phyloP scores from a whole-genome alignment of 176 grass and related monocot genomes.

The Paspalum notatum region DNA sequence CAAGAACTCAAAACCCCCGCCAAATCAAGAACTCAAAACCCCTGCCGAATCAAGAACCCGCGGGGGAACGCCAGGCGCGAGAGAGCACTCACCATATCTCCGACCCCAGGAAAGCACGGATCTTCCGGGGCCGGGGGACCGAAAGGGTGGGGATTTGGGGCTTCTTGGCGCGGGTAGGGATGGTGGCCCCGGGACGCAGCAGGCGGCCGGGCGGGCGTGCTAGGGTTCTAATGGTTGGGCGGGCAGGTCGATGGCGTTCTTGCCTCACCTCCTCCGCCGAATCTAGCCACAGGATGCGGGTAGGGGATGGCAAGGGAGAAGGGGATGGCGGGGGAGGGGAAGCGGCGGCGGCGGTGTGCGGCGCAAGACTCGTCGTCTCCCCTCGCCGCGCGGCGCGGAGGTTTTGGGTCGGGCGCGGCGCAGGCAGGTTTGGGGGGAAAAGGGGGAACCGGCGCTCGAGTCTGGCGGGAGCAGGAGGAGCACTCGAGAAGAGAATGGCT shows the following conservation, averaged over 20 bases:
- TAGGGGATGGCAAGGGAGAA: not conserved
- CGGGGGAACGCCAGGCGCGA: not conserved
- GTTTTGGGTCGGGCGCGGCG: slow-evolving; percentile 19
- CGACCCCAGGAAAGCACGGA: not conserved
- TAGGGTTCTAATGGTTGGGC: too few relatives aligned
- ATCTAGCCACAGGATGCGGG: too few relatives aligned
- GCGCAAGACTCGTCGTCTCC: not conserved
- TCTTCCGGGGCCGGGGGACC: slow-evolving; percentile 15
- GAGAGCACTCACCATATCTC: slow-evolving; percentile 59
- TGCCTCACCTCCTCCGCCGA: too few relatives aligned
- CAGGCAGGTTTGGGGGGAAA: not conserved
- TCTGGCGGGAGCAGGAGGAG: not conserved
- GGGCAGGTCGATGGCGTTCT: too few relatives aligned
- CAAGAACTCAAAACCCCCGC: not conserved
- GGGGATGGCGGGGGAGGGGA: not conserved
- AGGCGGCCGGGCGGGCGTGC: not conserved
- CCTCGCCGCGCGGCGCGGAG: not conserved
- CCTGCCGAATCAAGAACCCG: slow-evolving; percentile 34
- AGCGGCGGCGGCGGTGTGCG: slow-evolving; percentile 2
- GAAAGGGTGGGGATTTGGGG: not conserved
- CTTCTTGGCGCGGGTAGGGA: not conserved
- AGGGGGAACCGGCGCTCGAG: not conserved
- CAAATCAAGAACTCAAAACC: slow-evolving; percentile 34
- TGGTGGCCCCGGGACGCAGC: slow-evolving; percentile 22
- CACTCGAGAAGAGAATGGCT: too few relatives aligned